Conservation (phyloP, 768 basidiomycete species). For the Stropharia rugosoannulata region DNA sequence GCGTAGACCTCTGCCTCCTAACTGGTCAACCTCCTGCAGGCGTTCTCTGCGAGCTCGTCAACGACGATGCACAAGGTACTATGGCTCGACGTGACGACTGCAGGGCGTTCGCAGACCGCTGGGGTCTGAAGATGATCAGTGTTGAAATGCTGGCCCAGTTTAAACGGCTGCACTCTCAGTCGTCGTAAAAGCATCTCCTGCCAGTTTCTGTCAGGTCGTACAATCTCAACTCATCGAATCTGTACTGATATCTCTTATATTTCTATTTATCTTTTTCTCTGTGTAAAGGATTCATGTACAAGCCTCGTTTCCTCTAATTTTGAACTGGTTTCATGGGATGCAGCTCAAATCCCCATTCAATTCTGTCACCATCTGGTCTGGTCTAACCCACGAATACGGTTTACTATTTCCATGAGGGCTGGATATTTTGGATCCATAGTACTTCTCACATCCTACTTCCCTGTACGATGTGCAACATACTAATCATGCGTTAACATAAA, state of each 20-base stretch:
- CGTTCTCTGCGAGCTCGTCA: conserved; percentile 92
- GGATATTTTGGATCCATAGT: too few relatives aligned
- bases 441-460: too few relatives aligned
- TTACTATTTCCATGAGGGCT: too few relatives aligned
- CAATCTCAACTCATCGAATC: background rate
- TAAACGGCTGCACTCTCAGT: conserved; percentile 30
- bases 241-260: background rate
- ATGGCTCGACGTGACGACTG: conserved; percentile 98
- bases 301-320: too few relatives aligned
- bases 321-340: too few relatives aligned
- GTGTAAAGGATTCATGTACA: background rate
- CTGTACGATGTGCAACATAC: too few relatives aligned
- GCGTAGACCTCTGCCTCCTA: conserved; percentile 82
- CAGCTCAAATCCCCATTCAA: too few relatives aligned
- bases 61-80: conserved; percentile 81
- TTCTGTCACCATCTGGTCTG: too few relatives aligned
- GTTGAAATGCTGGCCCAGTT: conserved; percentile 77
- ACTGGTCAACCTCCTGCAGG: conserved; percentile 72
- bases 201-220: background rate
- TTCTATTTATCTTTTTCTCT: background rate
- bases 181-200: background rate
- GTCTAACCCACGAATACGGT: too few relatives aligned
- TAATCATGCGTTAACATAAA: too few relatives aligned
- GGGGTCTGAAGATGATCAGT: conserved; percentile 93
- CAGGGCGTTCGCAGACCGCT: conserved; percentile 83